phyloP scores from a whole-genome alignment of 768 basidiomycete species.

The Krasilnikovozyma curviuscula region DNA sequence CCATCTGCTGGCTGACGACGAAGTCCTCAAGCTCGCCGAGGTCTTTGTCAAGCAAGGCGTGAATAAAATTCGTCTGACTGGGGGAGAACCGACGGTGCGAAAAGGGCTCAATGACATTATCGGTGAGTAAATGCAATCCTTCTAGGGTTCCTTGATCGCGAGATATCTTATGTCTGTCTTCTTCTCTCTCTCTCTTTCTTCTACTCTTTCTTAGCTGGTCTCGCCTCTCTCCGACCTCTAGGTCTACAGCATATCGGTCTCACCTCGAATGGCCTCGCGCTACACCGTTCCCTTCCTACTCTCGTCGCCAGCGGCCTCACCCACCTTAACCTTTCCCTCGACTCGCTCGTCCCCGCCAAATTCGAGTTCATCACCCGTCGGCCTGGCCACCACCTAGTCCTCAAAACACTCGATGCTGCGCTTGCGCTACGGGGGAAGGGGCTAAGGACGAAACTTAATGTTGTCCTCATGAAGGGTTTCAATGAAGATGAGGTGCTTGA shows the following conservation, averaged over 20 bases:
- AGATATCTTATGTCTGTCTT: background rate
- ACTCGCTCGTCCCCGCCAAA: slow-evolving; percentile 67
- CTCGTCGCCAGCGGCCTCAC: slow-evolving; percentile 54
- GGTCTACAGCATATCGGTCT: slow-evolving; percentile 61
- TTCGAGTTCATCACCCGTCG: slow-evolving; percentile 75
- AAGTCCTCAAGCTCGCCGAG: slow-evolving; percentile 49
- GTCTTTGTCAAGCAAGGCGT: slow-evolving; percentile 68
- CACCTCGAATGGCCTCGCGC: slow-evolving; percentile 63
- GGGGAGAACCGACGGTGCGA: slow-evolving; percentile 70
- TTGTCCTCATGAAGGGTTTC: slow-evolving; percentile 59
- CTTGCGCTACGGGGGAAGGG: slow-evolving; percentile 23
- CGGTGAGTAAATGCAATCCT: slow-evolving; percentile 29
- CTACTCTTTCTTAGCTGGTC: slow-evolving; percentile 30
- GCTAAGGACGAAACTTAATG: slow-evolving; percentile 48
- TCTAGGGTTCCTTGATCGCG: background rate
- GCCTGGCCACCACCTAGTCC: slow-evolving; percentile 50
- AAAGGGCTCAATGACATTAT: slow-evolving; percentile 54
- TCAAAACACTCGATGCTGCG: slow-evolving; percentile 48
- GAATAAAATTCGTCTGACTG: slow-evolving; percentile 69
- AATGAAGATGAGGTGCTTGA: slow-evolving; percentile 64
- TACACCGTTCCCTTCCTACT: slow-evolving; percentile 48
- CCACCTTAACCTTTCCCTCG: slow-evolving; percentile 54
- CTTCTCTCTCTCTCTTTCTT: background rate
- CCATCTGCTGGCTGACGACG: slow-evolving; percentile 53
- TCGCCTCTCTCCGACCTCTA: slow-evolving; percentile 41